These are phyloP conservation scores for Davidsoniella australis DNA, from an alignment of 2,329 filamentous ascomycete species.

Conservation along the genomic window DNA sequence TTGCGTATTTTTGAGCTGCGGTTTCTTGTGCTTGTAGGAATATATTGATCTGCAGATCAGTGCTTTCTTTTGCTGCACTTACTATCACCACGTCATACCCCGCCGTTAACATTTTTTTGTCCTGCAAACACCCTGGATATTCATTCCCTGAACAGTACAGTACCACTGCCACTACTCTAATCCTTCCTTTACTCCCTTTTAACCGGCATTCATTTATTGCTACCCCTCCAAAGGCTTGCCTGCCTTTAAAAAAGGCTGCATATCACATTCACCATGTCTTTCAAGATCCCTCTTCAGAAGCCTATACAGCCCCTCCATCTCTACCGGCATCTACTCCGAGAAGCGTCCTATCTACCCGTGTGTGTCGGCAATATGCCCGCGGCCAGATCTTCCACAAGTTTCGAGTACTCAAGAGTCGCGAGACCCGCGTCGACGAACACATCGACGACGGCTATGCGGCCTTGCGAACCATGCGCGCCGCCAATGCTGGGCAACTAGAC, in stretches of 20 bases:
- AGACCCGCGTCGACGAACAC: slow-evolving; percentile 17
- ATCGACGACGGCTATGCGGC: slow-evolving; percentile 25
- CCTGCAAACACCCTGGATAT: too few species aligned
- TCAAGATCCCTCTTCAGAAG: slow-evolving; percentile 20
- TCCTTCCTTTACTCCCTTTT: too few species aligned
- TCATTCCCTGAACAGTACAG: neutral
- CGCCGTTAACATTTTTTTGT: neutral
- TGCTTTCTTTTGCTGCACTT: too few species aligned
- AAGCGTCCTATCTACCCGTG: slow-evolving; percentile 39
- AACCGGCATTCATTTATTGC: neutral
- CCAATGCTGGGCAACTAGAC: slow-evolving; percentile 31
- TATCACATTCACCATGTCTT: slow-evolving; percentile 2
- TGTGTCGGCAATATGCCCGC: slow-evolving; percentile 28
- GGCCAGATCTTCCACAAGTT: slow-evolving; percentile 30
- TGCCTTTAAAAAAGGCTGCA: too few species aligned
- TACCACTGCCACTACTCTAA: neutral
- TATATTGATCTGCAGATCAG: too few species aligned
- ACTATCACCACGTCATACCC: too few species aligned
- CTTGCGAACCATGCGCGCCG: slow-evolving; percentile 34
- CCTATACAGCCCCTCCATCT: slow-evolving; percentile 23
- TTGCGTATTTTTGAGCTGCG: too few species aligned
- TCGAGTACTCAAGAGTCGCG: slow-evolving; percentile 21
- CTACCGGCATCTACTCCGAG: slow-evolving; percentile 43
- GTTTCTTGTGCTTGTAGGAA: too few species aligned
- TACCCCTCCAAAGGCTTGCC: neutral